Base-by-base conservation (phyloP, 139 green algal genomes). In the Dunaliella primolecta region DNA sequence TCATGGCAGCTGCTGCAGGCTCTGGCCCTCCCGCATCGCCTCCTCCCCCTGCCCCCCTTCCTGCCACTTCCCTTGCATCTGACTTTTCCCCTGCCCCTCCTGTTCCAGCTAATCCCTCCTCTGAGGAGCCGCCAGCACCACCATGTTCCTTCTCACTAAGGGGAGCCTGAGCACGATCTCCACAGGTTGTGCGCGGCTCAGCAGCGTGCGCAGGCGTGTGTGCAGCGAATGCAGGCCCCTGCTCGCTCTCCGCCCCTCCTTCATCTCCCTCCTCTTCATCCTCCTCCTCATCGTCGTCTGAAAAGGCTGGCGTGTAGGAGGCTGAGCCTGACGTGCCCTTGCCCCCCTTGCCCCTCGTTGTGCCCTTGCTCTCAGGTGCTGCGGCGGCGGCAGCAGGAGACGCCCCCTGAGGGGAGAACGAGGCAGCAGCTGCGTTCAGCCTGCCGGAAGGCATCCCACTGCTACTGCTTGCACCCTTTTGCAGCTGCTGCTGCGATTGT, bases 31-130 rank as follows among this genome's bases (percentile, higher is more conserved):
- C 80, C 30, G 29, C 30, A 3, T 0, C 72, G 38, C 3, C 55
- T 83, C 29, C 76, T 74, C 15, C 34, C 57, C 25, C 30, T 71
- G 82, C 37, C 1, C 2, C 64, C 2, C 15, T 29, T 76, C 46
- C 46, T 82, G 84, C 84, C 36, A 35, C 70, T 57, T 35, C 56
- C 2, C 29, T 1, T 15, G 75, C 75, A 80, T 84, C 86, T 74
- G 55, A 81, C 24, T 81, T 35, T 33, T 32, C 71, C 0, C 71
- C 85, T 83, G 72, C 74, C 34, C 64, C 81, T 83, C 76, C 57
- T 55, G 70, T 20, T 64, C 83, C 34, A 7, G 36, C 76, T 81
- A 33, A 38, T 80, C 75, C 30, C 64, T 31, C 83, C 46, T 46
- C 57, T 78, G 81, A 32, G 38, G 81, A 20, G n/a, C 20, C 21